phyloP scores from a whole-genome alignment of 805 yeast genomes.

The Millerago galiae region DNA sequence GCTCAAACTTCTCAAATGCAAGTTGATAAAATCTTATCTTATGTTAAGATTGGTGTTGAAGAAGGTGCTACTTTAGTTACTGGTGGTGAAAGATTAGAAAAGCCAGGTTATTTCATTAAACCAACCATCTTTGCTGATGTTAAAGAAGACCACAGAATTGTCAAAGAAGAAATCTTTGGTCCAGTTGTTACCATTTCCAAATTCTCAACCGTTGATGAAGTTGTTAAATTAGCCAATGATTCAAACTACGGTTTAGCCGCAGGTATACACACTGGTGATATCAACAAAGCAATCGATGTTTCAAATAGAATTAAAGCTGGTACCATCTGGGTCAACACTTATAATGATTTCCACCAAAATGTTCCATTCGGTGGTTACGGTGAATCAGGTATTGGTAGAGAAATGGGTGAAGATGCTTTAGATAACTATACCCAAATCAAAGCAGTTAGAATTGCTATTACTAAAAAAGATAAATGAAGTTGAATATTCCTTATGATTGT shows the following conservation, averaged over 20 bases:
- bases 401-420: slow-evolving; percentile 84
- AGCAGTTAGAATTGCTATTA: slow-evolving; percentile 55
- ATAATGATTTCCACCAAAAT: slow-evolving; percentile 79
- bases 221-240: slow-evolving; percentile 69
- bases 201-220: slow-evolving; percentile 80
- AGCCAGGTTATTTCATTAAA: slow-evolving; percentile 60
- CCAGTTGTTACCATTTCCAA: slow-evolving; percentile 84
- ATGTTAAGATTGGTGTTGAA: slow-evolving; percentile 66
- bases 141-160: slow-evolving; percentile 58
- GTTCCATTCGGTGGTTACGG: slow-evolving; percentile 94
- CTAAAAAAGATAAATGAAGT: slow-evolving; percentile 8
- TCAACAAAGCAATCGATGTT: slow-evolving; percentile 70
- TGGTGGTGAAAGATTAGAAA: slow-evolving; percentile 61
- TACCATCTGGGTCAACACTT: slow-evolving; percentile 86
- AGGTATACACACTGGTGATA: slow-evolving; percentile 75
- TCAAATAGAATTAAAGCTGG: slow-evolving; percentile 77
- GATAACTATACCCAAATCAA: slow-evolving; percentile 81
- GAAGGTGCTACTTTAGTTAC: slow-evolving; percentile 78
- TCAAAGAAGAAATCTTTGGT: slow-evolving; percentile 80
- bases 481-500: background rate
- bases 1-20: slow-evolving; percentile 85
- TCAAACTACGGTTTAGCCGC: slow-evolving; percentile 85
- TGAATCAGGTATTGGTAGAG: slow-evolving; percentile 89
- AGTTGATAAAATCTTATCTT: slow-evolving; percentile 68
- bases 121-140: slow-evolving; percentile 77